Evolutionary conservation across 257 asterid genomes (phyloP).

Genomic region (Orobanche coerulescens): DNA sequence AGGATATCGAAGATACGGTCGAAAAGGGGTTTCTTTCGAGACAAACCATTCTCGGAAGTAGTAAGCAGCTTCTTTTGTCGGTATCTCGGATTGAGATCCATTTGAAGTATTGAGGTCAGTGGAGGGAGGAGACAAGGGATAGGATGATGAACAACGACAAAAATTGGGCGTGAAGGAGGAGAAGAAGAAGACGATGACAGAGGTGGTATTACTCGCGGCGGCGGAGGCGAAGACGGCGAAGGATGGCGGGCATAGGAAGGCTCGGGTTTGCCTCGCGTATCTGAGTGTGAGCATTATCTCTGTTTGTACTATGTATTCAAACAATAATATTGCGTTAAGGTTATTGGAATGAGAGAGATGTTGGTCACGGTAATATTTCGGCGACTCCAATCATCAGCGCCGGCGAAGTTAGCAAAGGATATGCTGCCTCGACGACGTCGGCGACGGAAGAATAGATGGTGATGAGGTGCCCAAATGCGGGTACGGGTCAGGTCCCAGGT

Average conservation of each 20-base stretch:
- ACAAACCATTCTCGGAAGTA: constrained; percentile 68
- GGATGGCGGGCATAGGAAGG: constrained; percentile 18
- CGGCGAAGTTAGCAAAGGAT: neutral
- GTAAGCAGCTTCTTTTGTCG: constrained; percentile 23
- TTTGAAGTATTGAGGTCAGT: constrained; percentile 1
- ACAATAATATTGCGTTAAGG: neutral
- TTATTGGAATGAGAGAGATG: neutral
- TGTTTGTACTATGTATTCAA: neutral
- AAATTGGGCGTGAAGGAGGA: constrained; percentile 9
- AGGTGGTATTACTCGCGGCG: constrained; percentile 6
- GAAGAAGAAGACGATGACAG: constrained; percentile 13
- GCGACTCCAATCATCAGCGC: neutral
- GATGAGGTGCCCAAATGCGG: too few relatives aligned
- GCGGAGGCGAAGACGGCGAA: too few relatives aligned
- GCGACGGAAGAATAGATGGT: neutral
- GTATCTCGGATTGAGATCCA: constrained; percentile 21
- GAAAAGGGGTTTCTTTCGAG: constrained; percentile 39
- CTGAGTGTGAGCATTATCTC: constrained; percentile 30
- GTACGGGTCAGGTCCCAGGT: too few relatives aligned
- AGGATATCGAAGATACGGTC: constrained; percentile 54
- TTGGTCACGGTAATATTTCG: neutral
- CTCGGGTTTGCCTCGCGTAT: constrained; percentile 32
- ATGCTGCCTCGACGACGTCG: neutral
- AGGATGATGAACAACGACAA: neutral
- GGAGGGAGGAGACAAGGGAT: neutral